Evolutionary conservation across 441 rosid species (phyloP).

Genomic region (Pelargonium cotyledonis): DNA sequence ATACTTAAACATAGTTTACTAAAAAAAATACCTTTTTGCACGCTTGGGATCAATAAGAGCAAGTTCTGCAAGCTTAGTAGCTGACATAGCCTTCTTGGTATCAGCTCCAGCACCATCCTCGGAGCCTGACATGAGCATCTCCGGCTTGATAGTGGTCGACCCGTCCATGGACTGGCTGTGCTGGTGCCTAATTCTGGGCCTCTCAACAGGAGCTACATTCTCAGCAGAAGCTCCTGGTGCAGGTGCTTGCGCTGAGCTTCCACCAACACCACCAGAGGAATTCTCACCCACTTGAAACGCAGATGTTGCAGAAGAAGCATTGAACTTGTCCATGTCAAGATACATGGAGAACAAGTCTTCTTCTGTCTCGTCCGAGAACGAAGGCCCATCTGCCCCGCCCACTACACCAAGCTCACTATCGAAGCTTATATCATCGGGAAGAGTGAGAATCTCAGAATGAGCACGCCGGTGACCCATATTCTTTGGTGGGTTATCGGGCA

Average conservation of each 20-base stretch:
- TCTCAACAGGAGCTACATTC: constrained; percentile 41
- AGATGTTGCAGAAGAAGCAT: constrained; percentile 67
- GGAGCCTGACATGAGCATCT: constrained; percentile 71
- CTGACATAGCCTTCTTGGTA: constrained; percentile 84
- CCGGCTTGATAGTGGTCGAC: constrained; percentile 66
- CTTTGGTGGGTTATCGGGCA: constrained; percentile 90
- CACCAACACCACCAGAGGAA: constrained; percentile 24
- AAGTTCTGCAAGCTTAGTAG: constrained; percentile 97
- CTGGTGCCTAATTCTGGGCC: constrained; percentile 83
- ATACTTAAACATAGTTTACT: background rate
- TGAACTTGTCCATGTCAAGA: constrained; percentile 91
- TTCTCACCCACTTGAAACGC: constrained; percentile 60
- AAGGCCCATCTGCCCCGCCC: constrained; percentile 72
- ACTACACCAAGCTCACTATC: constrained; percentile 92
- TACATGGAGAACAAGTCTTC: constrained; percentile 84
- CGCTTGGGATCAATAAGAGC: constrained; percentile 95
- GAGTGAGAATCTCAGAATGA: constrained; percentile 90
- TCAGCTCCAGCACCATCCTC: constrained; percentile 59
- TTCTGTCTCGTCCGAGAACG: constrained; percentile 85
- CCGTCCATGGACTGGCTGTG: constrained; percentile 98
- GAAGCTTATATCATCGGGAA: constrained; percentile 91
- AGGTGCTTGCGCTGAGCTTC: constrained; percentile 13
- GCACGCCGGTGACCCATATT: constrained; percentile 85
- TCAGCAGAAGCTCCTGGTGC: constrained; percentile 21
- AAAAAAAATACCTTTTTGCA: constrained; percentile 65